Evolutionary conservation across 768 basidiomycete species (phyloP).

Genomic region (Strobilomyces dryophilus): DNA sequence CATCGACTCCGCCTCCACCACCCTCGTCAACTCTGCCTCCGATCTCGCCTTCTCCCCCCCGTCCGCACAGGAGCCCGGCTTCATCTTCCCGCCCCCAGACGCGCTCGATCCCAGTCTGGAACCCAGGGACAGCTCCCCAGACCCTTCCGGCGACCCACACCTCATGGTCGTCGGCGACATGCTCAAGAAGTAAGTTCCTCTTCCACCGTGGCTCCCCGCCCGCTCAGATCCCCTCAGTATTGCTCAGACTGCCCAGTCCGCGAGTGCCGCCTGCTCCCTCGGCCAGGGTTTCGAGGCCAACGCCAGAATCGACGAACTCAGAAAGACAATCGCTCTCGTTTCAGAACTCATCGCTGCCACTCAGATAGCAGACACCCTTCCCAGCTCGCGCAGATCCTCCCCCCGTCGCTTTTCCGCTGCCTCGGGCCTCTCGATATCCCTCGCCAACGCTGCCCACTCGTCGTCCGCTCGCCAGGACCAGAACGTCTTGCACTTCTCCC

Average conservation of each 20-base stretch:
- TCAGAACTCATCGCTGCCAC: slow-evolving; percentile 51
- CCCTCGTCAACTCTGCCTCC: slow-evolving; percentile 18
- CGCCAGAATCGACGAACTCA: slow-evolving; percentile 52
- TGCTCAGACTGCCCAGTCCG: slow-evolving; percentile 55
- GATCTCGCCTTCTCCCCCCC: slow-evolving; percentile 23
- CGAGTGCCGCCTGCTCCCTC: slow-evolving; percentile 45
- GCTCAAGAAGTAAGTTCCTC: slow-evolving; percentile 47
- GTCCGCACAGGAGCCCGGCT: slow-evolving; percentile 18
- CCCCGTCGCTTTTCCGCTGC: slow-evolving; percentile 20
- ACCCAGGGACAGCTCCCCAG: slow-evolving; percentile 21
- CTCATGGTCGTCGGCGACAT: slow-evolving; percentile 47
- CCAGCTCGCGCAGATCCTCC: slow-evolving; percentile 31
- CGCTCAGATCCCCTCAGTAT: slow-evolving; percentile 42
- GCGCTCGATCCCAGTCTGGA: slow-evolving; percentile 15
- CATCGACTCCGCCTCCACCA: slow-evolving; percentile 15
- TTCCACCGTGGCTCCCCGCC: background rate
- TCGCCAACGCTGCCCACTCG: slow-evolving; percentile 34
- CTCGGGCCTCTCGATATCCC: slow-evolving; percentile 31
- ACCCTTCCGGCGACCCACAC: slow-evolving; percentile 40
- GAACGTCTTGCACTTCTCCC: slow-evolving; percentile 17
- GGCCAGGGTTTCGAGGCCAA: slow-evolving; percentile 46
- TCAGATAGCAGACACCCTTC: slow-evolving; percentile 32
- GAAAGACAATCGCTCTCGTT: slow-evolving; percentile 48
- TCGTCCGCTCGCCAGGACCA: slow-evolving; percentile 27
- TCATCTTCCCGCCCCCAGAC: slow-evolving; percentile 26